phyloP scores from a whole-genome alignment of 108 stramenopile species.

The Mayamaea pseudoterrestris region DNA sequence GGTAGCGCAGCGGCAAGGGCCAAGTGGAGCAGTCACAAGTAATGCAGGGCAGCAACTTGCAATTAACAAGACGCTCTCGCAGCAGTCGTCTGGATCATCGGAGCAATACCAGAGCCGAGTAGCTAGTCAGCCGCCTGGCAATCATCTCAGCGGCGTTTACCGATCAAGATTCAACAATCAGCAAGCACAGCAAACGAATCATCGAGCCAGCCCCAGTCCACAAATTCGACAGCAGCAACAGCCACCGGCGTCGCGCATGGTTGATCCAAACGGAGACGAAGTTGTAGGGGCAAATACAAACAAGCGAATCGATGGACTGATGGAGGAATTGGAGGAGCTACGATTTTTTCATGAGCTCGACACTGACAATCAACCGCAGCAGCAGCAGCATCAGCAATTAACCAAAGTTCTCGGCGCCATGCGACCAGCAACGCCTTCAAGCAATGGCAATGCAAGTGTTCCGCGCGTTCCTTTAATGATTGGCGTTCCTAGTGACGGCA shows the following conservation, averaged over 20 bases:
- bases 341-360: slow-evolving; percentile 44
- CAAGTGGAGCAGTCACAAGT: too few relatives aligned
- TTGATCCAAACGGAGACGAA: slow-evolving; percentile 25
- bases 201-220: not conserved
- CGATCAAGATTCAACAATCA: slow-evolving; percentile 11
- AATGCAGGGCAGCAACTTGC: too few relatives aligned
- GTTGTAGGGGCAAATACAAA: too few relatives aligned
- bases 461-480: not conserved
- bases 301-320: slow-evolving; percentile 22
- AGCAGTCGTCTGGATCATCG: too few relatives aligned
- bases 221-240: too few relatives aligned
- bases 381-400: not conserved
- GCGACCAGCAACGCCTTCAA: slow-evolving; percentile 18
- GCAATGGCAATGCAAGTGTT: not conserved
- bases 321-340: slow-evolving; percentile 37
- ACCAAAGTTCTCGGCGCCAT: slow-evolving; percentile 10
- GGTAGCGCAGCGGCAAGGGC: too few relatives aligned
- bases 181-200: too few relatives aligned
- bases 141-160: not conserved
- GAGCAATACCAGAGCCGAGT: not conserved
- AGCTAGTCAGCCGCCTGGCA: not conserved
- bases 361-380: slow-evolving; percentile 11
- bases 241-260: slow-evolving; percentile 13
- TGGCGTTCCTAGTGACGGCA: not conserved
- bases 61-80: too few relatives aligned